Conservation (phyloP, 805 yeast species). For the Metschnikowia rubicola region DNA sequence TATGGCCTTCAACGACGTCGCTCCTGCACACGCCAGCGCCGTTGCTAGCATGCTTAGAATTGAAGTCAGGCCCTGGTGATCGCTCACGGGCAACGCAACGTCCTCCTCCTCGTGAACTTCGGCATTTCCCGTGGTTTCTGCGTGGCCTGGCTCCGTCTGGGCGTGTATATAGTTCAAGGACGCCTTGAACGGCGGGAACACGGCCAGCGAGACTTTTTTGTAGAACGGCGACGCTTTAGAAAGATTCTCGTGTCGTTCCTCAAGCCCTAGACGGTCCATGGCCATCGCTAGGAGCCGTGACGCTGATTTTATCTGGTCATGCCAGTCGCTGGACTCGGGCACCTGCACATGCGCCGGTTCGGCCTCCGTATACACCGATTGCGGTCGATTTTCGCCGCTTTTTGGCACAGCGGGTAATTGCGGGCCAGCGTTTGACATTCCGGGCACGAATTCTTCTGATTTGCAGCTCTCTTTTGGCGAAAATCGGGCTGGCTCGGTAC, state of each 20-base stretch:
- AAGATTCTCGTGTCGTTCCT: conserved; percentile 13
- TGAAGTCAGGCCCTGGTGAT: conserved; percentile 23
- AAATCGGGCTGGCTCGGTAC: neutral
- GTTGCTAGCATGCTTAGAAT: conserved; percentile 30
- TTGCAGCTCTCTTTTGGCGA: neutral
- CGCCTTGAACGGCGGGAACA: conserved; percentile 15
- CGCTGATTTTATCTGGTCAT: conserved; percentile 7
- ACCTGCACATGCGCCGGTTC: too few species aligned
- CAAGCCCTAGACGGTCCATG: conserved; percentile 16
- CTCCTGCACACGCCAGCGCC: conserved; percentile 28
- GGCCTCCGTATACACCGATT: neutral
- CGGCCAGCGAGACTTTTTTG: conserved; percentile 14
- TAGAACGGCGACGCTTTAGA: conserved; percentile 12
- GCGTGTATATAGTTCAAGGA: conserved; percentile 10
- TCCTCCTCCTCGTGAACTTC: conserved; percentile 26
- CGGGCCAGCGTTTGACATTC: neutral
- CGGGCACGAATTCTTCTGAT: too few species aligned
- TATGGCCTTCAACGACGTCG: conserved; percentile 15
- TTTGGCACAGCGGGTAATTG: neutral
- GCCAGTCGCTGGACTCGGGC: conserved; percentile 3
- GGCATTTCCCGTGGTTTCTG: neutral
- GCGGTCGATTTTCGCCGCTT: neutral
- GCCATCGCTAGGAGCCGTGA: conserved; percentile 4
- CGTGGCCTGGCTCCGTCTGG: neutral
- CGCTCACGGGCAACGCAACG: conserved; percentile 25